Base-by-base conservation (phyloP, 169 alveolate genomes). In the Eimeria sp. region DNA sequence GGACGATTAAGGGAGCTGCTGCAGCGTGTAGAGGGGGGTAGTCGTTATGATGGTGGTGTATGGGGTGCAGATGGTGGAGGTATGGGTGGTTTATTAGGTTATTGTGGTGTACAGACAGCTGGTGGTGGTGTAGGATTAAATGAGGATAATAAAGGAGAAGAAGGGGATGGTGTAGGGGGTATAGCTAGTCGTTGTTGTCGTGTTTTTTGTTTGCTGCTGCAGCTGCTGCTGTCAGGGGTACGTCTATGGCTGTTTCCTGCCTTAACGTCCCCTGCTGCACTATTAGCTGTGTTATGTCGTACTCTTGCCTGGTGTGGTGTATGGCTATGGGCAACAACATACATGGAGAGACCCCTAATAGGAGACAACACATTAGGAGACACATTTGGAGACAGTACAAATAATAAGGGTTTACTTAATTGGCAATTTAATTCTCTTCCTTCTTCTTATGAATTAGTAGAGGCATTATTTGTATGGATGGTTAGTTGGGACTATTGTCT, bases 291-390 rank as follows among this genome's bases (percentile, higher is more conserved):
- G 30, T 73, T 92, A 34, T 57, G 57, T 43, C 89, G 95, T 22
- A 92, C 97, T 20, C 75, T 96, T 95, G 95, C 96, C 58, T 96
- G 97, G 97, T 96, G 97, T n/a, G 95, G 95, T 5, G 97, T 96
- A 0, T 96, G 96, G 86, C 67, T 96, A 22, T 96, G 97, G 97
- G 97, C 97, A 16, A 83, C 97, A 40, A 96, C 97, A 43, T 83
- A 20, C 34, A 92, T 92, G 89, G 90, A 47, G 91, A 73, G 95
- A 80, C 92, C 93, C 86, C 73, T 76, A 40, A 82, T 34, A 34
- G 40, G 40, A 34, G 40, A 34, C 40, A 34, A 34, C 40, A 34
- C 40, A 34, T 34, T 34, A 34, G 40, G 40, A 34, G 40, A 34
- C 40, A 34, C 40, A 34, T 34, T 34, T 1, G 40, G 40, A 34